These are phyloP conservation scores for Aegilops umbellulata DNA, from an alignment of 176 grass and related monocot species.

Conservation along the genomic window DNA sequence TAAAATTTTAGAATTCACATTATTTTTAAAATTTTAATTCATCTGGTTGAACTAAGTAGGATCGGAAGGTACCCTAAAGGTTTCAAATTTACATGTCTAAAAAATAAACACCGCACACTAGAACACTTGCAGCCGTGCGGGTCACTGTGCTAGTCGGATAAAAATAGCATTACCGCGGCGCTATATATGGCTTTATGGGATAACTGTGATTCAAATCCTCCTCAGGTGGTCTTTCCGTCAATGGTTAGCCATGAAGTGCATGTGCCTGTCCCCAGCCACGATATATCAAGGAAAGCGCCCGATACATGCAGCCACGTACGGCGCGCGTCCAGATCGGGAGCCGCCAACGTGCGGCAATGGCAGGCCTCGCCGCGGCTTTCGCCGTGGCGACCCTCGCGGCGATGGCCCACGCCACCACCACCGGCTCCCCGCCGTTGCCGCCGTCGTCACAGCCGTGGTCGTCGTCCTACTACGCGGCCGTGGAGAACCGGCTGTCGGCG, in stretches of 20 bases:
- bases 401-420: background rate
- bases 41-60: too few species aligned
- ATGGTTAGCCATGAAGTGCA: background rate
- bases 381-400: constrained; percentile 5
- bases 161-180: too few species aligned
- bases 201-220: too few species aligned
- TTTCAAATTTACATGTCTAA: too few species aligned
- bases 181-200: too few species aligned
- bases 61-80: too few species aligned
- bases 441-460: background rate
- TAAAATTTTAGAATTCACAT: too few species aligned
- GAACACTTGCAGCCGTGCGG: too few species aligned
- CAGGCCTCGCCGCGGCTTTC: constrained; percentile 24
- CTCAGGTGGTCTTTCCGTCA: background rate
- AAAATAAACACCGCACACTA: too few species aligned
- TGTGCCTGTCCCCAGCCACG: background rate
- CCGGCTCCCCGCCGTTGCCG: background rate
- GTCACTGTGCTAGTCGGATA: too few species aligned
- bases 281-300: background rate
- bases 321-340: background rate
- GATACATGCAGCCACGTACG: background rate
- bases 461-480: constrained; percentile 25
- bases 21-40: too few species aligned
- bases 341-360: constrained; percentile 7
- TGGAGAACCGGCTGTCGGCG: constrained; percentile 33